A percentile compares a stretch with the other conserved stretches of the same genome.
phyloP scores from a whole-genome alignment of 176 grass and related monocot species.

The Oryza rufipogon region DNA sequence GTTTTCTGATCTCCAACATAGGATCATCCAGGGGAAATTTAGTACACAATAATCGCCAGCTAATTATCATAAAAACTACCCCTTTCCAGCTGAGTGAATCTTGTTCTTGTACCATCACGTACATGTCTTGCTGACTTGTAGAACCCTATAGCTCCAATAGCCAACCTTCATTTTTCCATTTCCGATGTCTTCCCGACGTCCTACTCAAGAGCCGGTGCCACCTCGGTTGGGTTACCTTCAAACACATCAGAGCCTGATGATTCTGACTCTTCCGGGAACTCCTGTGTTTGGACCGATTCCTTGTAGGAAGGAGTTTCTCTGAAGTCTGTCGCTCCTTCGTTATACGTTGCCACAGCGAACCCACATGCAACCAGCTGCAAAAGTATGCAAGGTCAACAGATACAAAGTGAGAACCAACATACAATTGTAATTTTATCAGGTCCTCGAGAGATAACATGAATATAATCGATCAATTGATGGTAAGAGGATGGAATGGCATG shows the following conservation, averaged over 20 bases:
- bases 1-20: background rate
- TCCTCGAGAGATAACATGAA: slow-evolving; percentile 2
- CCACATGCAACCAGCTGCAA: slow-evolving; percentile 88
- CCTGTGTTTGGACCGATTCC: slow-evolving; percentile 66
- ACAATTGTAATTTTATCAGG: background rate
- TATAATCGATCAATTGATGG: background rate
- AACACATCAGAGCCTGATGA: slow-evolving; percentile 84
- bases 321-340: slow-evolving; percentile 92
- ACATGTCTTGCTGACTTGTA: slow-evolving; percentile 4
- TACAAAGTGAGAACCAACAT: background rate
- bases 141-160: slow-evolving; percentile 21
- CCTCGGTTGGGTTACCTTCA: slow-evolving; percentile 96
- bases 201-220: slow-evolving; percentile 85
- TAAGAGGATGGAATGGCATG: slow-evolving; percentile 1
- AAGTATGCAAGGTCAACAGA: slow-evolving; percentile 21
- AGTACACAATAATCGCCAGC: background rate
- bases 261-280: slow-evolving; percentile 88
- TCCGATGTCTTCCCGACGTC: background rate
- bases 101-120: slow-evolving; percentile 5
- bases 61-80: slow-evolving; percentile 39
- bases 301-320: slow-evolving; percentile 83
- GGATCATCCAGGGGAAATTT: slow-evolving; percentile 35
- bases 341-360: slow-evolving; percentile 82
- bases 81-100: slow-evolving; percentile 11
- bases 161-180: slow-evolving; percentile 15